Conservation (phyloP, 2,329 filamentous ascomycete genomes). For the Paecilomyces formosus region DNA sequence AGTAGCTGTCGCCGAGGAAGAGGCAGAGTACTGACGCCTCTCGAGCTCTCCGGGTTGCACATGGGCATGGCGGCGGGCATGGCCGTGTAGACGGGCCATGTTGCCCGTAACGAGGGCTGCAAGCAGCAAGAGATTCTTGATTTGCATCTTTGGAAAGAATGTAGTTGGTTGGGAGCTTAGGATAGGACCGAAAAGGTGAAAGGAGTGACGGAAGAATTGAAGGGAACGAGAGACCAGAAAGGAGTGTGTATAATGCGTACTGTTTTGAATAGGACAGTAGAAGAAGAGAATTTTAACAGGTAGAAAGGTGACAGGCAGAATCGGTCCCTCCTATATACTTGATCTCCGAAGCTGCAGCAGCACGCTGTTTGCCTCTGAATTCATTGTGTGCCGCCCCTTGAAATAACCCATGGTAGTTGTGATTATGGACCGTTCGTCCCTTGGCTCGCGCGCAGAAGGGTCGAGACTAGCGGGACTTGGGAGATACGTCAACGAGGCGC, state of each 20-base stretch:
- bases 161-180: neutral
- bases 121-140: conserved; percentile 24
- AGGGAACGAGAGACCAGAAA: neutral
- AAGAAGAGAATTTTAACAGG: neutral
- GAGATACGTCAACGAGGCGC: neutral
- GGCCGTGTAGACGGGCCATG: conserved; percentile 11
- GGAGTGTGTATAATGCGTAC: neutral
- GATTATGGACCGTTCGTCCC: neutral
- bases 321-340: neutral
- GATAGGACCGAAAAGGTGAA: neutral
- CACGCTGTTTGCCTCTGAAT: neutral
- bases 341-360: neutral
- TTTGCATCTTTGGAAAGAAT: conserved; percentile 16
- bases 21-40: conserved; percentile 9
- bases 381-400: neutral
- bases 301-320: neutral
- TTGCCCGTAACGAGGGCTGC: conserved; percentile 20
- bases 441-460: neutral
- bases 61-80: conserved; percentile 9
- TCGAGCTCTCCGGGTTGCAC: conserved; percentile 7
- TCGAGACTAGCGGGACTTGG: neutral
- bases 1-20: neutral
- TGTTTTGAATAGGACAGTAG: neutral
- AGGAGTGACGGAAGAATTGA: neutral
- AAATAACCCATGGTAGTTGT: neutral